Evolutionary conservation across 1,284 basidiomycete species (phyloP).

Genomic region (Leccinum insolens): DNA sequence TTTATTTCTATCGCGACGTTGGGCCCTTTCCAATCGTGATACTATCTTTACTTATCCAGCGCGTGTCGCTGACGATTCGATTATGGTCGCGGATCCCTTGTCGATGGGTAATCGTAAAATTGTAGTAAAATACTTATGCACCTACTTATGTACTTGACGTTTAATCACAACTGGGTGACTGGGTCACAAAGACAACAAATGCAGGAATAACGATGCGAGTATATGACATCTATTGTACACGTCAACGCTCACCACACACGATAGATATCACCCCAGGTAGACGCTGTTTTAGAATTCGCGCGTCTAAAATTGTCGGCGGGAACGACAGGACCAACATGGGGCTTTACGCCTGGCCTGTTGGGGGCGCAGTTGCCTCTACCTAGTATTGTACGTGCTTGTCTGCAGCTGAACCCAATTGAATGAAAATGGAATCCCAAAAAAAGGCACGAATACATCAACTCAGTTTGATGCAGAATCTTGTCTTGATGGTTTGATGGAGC

Average conservation of each 20-base stretch:
- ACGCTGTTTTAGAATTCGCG: no score
- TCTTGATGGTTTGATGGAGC: neutral
- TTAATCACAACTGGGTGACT: neutral
- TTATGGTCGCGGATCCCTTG: neutral
- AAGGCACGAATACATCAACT: no score
- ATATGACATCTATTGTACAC: no score
- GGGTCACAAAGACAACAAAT: neutral
- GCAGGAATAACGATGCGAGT: neutral
- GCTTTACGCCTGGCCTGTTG: no score
- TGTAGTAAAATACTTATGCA: neutral
- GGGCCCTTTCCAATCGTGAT: neutral
- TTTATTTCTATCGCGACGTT: neutral
- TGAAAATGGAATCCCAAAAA: no score
- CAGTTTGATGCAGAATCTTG: neutral
- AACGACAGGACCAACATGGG: no score
- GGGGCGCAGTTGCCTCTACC: no score
- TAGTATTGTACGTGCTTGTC: no score
- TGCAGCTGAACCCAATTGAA: no score
- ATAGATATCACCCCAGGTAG: no score
- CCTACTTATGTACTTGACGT: neutral
- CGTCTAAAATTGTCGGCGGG: no score
- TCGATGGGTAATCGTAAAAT: neutral
- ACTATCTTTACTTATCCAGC: neutral
- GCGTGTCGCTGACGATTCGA: neutral
- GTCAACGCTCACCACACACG: no score